Evolutionary conservation across 169 alveolate genomes (phyloP).

Genomic region (Eimeria tenella): DNA sequence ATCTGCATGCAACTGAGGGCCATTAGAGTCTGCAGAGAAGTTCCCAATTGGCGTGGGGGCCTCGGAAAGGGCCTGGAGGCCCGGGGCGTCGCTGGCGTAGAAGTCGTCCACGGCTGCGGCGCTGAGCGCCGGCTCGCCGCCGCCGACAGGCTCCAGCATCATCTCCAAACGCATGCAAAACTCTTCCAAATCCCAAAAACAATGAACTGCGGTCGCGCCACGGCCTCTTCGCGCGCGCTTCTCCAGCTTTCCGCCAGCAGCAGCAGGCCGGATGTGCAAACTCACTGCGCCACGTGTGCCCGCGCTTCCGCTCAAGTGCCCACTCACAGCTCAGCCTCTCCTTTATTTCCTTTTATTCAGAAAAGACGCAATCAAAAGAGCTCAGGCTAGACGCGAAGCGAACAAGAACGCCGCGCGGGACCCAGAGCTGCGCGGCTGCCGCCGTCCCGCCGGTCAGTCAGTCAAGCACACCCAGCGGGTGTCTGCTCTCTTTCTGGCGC

Average conservation of each 20-base stretch:
- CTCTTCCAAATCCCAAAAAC: neutral
- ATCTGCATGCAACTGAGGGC: neutral
- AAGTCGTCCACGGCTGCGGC: constrained; percentile 36
- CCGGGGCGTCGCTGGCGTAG: constrained; percentile 46
- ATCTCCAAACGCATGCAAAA: constrained; percentile 6
- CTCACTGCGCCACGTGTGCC: too few species aligned
- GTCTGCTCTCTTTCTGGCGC: constrained; percentile 42
- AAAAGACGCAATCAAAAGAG: neutral
- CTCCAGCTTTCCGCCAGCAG: too few species aligned
- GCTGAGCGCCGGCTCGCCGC: neutral
- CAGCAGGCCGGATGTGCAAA: too few species aligned
- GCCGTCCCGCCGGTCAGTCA: constrained; percentile 63
- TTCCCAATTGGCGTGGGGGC: neutral
- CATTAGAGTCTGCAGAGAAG: neutral
- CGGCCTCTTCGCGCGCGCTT: too few species aligned
- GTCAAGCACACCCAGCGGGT: constrained; percentile 11
- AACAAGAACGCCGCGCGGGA: neutral
- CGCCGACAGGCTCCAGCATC: constrained; percentile 12
- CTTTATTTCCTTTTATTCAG: too few species aligned
- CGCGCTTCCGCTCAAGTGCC: too few species aligned
- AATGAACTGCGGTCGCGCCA: neutral
- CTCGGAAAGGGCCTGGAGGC: neutral
- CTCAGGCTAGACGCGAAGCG: neutral
- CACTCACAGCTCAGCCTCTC: too few species aligned
- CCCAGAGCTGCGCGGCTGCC: constrained; percentile 51